Base-by-base conservation (phyloP, 495 filamentous ascomycete genomes). In the Neurospora sp. region DNA sequence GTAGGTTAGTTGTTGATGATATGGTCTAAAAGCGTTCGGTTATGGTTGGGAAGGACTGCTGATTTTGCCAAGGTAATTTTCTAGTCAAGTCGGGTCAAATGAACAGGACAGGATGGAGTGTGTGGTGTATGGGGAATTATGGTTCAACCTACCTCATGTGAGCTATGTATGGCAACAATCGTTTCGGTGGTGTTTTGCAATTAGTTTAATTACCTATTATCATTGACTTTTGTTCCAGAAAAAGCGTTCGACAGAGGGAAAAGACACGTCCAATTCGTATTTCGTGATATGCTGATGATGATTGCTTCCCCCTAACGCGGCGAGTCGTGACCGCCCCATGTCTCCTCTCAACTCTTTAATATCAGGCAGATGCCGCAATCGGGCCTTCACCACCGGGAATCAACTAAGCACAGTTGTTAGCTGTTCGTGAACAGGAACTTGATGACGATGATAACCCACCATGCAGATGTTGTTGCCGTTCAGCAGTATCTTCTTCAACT, bases 381-480 rank as follows among this genome's bases (percentile, higher is more conserved):
- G 93, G 93, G 2, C 93, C 93, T 80, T 96, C 93, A 46, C 93
- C 93, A 73, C 93, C 93, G 20, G 93, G 93, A 76, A 96, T 94
- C 82, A 97, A 89, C 93, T 97, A 46, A 70, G 71, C 31, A 66
- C 39, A 62, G 11, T 44, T 35, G 66, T 77, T 73, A 59, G 23
- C 18, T 42, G 2, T 69, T 37, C 14, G 6, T 39, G 2, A 18
- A 41, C 38, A 23, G 11, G 37, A 41, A 39, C 72, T 66, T 73
- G 39, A 75, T 66, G 14, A 74, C 20, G 59, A 69, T 5, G 16
- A 39, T 18, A 54, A 70, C 73, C 70, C 87, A 97, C 96, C 96
- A 99, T 99, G 92, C 96, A 98, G 72, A 99, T 92, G 78, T 98
- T 98, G 83, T 99, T 99, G 42, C 96, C 96, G 77, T 98, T 98